A percentile compares a stretch with the other conserved stretches of the same genome.
phyloP scores from a whole-genome alignment of 208 protist species.

The Strigomonas galati region DNA sequence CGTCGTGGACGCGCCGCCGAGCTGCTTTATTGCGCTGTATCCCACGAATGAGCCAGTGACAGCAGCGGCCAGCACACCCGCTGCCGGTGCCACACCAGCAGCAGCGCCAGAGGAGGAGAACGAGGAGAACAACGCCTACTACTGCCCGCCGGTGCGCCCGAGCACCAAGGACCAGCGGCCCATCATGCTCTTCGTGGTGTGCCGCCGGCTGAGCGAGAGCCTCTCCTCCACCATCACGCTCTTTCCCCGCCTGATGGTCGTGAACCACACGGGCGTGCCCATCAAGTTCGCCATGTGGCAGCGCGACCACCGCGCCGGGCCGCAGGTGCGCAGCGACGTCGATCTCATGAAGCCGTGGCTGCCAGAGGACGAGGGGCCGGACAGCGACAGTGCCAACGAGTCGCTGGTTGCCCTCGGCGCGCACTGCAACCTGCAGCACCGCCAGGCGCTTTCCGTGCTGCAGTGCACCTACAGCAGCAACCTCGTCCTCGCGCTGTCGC shows the following conservation, averaged over 20 bases:
- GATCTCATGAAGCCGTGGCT: constrained; percentile 32
- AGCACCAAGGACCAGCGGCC: constrained; percentile 32
- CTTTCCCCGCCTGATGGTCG: constrained; percentile 55
- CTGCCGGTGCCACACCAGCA: not conserved
- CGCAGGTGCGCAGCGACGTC: constrained; percentile 34
- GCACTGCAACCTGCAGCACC: constrained; percentile 54
- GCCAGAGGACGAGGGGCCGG: constrained; percentile 16
- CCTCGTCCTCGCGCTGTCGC: constrained; percentile 48
- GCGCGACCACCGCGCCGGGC: constrained; percentile 37
- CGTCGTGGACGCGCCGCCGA: constrained; percentile 1
- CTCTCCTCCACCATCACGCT: constrained; percentile 52
- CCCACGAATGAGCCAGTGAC: not conserved
- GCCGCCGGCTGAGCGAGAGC: constrained; percentile 34
- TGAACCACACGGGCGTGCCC: constrained; percentile 76
- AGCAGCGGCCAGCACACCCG: not conserved
- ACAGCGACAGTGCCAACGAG: not conserved
- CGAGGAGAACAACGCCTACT: not conserved
- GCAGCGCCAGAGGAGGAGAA: not conserved
- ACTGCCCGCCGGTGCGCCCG: constrained; percentile 28
- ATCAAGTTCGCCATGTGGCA: constrained; percentile 57
- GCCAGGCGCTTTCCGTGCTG: constrained; percentile 42
- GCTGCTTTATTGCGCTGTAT: constrained; percentile 9
- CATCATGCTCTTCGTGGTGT: constrained; percentile 53
- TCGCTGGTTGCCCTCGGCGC: constrained; percentile 50
- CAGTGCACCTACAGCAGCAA: constrained; percentile 56